These are phyloP conservation scores for Micractinium sp. DNA, from an alignment of 139 green algal species.

Conservation along the genomic window DNA sequence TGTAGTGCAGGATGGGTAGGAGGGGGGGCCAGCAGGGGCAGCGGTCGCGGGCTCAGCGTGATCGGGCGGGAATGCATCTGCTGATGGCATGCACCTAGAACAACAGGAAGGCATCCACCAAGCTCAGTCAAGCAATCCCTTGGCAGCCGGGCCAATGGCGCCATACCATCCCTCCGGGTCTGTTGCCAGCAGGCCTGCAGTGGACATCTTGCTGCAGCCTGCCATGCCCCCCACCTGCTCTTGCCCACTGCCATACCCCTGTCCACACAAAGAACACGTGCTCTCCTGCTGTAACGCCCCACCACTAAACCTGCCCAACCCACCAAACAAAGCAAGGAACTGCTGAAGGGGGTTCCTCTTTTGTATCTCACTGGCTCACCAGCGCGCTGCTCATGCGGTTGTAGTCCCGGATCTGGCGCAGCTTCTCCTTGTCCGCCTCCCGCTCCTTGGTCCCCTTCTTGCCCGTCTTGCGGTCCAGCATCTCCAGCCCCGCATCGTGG, in stretches of 20 bases:
- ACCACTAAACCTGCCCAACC: not conserved
- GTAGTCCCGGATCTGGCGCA: constrained; percentile 49
- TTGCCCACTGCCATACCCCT: no score
- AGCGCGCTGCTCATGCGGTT: constrained; percentile 20
- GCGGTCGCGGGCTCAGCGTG: not conserved
- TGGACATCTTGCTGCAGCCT: no score
- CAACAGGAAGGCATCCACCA: no score
- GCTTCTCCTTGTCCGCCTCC: constrained; percentile 53
- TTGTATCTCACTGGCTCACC: not conserved
- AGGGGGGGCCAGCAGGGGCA: not conserved
- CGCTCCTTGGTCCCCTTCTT: constrained; percentile 24
- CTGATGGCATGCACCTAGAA: no score
- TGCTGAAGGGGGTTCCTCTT: no score
- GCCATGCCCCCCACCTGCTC: no score
- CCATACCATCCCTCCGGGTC: no score
- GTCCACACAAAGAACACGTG: not conserved
- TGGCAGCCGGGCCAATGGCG: not conserved
- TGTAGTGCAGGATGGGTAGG: not conserved
- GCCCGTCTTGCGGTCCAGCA: constrained; percentile 48
- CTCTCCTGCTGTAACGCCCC: not conserved
- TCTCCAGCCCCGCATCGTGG: constrained; percentile 86
- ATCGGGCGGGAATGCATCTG: no score
- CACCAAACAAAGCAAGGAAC: not conserved
- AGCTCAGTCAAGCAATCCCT: no score
- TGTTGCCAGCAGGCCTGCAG: no score